Evolutionary conservation across 2,329 filamentous ascomycete genomes (phyloP).

Genomic region (Talaromyces funiculosus): DNA sequence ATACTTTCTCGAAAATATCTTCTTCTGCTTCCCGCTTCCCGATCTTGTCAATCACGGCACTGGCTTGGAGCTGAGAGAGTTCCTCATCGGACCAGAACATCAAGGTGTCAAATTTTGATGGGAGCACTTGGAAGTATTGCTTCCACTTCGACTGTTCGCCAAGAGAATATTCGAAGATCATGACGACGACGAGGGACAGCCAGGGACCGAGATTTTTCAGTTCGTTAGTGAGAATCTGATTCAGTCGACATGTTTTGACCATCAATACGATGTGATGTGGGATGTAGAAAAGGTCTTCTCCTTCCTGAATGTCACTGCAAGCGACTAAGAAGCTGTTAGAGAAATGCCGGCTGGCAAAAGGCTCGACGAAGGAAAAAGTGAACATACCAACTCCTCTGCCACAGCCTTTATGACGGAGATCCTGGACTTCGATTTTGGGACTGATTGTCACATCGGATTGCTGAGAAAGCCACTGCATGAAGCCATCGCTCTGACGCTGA

Average conservation of each 20-base stretch:
- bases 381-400: slow-evolving; percentile 57
- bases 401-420: slow-evolving; percentile 51
- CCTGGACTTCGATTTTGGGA: slow-evolving; percentile 53
- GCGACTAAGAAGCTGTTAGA: slow-evolving; percentile 53
- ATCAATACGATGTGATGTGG: slow-evolving; percentile 67
- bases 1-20: slow-evolving; percentile 56
- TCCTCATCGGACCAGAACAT: slow-evolving; percentile 82
- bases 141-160: slow-evolving; percentile 63
- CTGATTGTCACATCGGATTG: slow-evolving; percentile 50
- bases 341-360: not conserved
- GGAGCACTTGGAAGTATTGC: slow-evolving; percentile 71
- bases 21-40: slow-evolving; percentile 66
- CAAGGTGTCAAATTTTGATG: slow-evolving; percentile 67
- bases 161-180: slow-evolving; percentile 68
- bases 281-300: slow-evolving; percentile 75
- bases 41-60: slow-evolving; percentile 69
- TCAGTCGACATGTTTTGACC: slow-evolving; percentile 64
- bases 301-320: slow-evolving; percentile 60
- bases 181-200: slow-evolving; percentile 64
- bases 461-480: slow-evolving; percentile 53
- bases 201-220: slow-evolving; percentile 48
- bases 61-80: slow-evolving; percentile 67
- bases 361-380: not conserved
- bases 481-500: slow-evolving; percentile 44
- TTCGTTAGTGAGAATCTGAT: slow-evolving; percentile 51